Evolutionary conservation across 768 basidiomycete species (phyloP).

Genomic region (Suillus luteus): DNA sequence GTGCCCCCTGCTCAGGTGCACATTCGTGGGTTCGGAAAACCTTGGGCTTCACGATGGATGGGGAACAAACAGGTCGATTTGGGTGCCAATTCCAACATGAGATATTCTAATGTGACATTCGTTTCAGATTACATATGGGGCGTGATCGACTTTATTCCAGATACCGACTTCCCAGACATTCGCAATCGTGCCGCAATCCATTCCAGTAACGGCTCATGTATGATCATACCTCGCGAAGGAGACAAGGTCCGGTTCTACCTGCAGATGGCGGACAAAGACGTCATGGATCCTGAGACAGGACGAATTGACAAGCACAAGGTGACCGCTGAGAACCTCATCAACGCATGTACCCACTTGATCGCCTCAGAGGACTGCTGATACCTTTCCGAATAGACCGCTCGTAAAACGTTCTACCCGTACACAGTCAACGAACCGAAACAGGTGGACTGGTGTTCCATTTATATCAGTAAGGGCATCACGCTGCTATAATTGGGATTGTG

Average conservation of each 20-base stretch:
- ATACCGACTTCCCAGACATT: conserved; percentile 80
- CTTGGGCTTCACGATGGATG: conserved; percentile 46
- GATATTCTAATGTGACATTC: not conserved
- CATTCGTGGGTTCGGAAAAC: conserved; percentile 50
- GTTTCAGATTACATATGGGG: conserved; percentile 76
- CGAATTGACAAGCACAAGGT: conserved; percentile 56
- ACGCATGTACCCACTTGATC: conserved; percentile 36
- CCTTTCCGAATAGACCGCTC: conserved; percentile 45
- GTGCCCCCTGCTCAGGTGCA: conserved; percentile 32
- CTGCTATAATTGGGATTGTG: not conserved
- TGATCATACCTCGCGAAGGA: conserved; percentile 74
- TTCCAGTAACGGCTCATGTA: conserved; percentile 65
- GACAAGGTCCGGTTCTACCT: conserved; percentile 73
- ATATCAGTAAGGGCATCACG: conserved; percentile 52
- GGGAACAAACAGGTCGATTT: conserved; percentile 46
- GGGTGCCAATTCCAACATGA: not conserved
- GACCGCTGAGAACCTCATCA: conserved; percentile 52
- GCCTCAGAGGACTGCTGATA: not conserved
- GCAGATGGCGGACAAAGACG: conserved; percentile 56
- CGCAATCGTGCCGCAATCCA: conserved; percentile 67
- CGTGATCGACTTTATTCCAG: conserved; percentile 68
- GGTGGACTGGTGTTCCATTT: conserved; percentile 75
- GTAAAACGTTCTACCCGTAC: conserved; percentile 59
- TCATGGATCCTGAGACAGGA: conserved; percentile 45
- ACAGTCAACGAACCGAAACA: conserved; percentile 46